Evolutionary conservation across 1,284 basidiomycete species (phyloP).

Genomic region (Golubevia sp.): DNA sequence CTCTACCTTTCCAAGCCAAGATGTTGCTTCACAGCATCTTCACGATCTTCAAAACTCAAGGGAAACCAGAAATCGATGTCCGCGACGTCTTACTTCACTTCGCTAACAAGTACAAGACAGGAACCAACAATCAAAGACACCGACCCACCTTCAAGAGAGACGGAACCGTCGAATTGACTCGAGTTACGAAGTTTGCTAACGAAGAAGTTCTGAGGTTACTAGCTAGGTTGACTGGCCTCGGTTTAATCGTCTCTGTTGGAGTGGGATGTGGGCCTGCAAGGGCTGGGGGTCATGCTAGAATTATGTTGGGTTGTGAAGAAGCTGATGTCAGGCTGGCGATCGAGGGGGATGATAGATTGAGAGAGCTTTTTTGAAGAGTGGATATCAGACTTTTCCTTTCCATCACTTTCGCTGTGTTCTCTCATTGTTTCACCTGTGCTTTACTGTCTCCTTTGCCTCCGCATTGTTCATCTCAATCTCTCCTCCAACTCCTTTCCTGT

Average conservation of each 20-base stretch:
- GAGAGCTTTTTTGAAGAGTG: conserved; percentile 4
- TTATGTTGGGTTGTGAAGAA: conserved; percentile 44
- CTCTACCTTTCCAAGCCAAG: conserved; percentile 45
- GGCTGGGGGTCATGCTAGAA: conserved; percentile 33
- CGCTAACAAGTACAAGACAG: conserved; percentile 63
- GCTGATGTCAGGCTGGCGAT: conserved; percentile 50
- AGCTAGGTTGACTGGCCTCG: conserved; percentile 11
- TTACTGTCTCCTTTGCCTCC: not conserved
- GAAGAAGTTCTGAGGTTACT: not conserved
- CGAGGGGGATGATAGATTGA: conserved; percentile 19
- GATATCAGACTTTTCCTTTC: conserved; percentile 5
- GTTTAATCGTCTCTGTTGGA: conserved; percentile 48
- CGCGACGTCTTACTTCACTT: conserved; percentile 69
- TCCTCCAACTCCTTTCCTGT: too few species aligned
- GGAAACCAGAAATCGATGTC: not conserved
- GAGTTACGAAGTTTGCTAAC: not conserved
- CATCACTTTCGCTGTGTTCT: conserved; percentile 4
- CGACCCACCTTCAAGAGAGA: too few species aligned
- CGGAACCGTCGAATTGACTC: too few species aligned
- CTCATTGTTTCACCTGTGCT: not conserved
- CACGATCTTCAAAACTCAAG: not conserved
- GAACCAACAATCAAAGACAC: too few species aligned
- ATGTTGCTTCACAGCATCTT: conserved; percentile 57
- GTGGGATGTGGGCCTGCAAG: conserved; percentile 39
- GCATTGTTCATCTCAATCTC: not conserved